Evolutionary conservation across 352 stramenopile species (phyloP), one percentile per base, ranked within the genome.

Genomic region (Pythium chondricola): DNA sequence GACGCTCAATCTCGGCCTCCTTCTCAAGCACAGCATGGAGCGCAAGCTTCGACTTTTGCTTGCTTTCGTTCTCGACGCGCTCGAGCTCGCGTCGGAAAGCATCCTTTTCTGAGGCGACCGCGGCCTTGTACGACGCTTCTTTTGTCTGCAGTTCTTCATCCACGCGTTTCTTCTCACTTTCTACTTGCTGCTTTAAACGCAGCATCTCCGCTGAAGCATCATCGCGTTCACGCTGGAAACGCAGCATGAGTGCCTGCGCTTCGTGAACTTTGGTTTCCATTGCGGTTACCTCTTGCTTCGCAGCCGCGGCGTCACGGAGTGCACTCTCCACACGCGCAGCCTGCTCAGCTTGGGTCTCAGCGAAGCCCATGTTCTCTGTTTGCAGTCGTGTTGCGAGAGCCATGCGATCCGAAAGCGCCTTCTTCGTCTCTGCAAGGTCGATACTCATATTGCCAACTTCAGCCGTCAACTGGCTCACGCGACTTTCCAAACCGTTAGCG

Each of bases 41-140:
- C 8, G 84, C 84, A n/a, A 92, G 57, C 54, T 89, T 92, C 4
- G 82, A 93, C 65, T 92, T 93, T 45, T 88, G 68, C 36, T 87
- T 92, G 31, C 75, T 88, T 20, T 93, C 83, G 6, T 61, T 66
- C 46, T 91, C 80, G 0, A 93, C 65, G 10, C 74, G 74, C 35
- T 83, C 77, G 0, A 88, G 33, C 16, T 93, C 70, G 14, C 65
- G 63, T 31, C 67, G 55, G 43, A 83, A 80, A 8, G 50, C 48
- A 14, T 73, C 62, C 5, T 80, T 69, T 9, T 85, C 76, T 10
- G 54, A 36, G 22, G 63, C 64, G 4, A 88, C 35, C 0, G 54
- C 48, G 1, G 46, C 39, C 17, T 65, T 31, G 47, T 55, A 63
- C 33, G 69, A 56, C 14, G 35, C 41, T 58, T 43, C 24, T 49